phyloP scores from a whole-genome alignment of 2,329 filamentous ascomycete species.

The Aspergillus pseudonomiae region DNA sequence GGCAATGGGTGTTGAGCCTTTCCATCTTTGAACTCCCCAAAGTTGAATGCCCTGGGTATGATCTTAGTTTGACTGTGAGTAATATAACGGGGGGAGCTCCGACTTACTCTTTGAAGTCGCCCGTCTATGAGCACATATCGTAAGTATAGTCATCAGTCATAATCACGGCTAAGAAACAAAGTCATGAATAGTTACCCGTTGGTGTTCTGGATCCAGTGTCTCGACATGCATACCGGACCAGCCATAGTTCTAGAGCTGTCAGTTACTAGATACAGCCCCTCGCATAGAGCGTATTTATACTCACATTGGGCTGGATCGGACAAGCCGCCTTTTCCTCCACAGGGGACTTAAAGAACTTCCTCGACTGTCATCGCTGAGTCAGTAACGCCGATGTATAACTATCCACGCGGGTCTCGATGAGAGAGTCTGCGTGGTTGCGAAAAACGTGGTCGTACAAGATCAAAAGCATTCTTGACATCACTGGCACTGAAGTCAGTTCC shows the following conservation, averaged over 20 bases:
- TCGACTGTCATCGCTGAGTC: constrained; percentile 56
- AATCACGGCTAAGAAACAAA: neutral
- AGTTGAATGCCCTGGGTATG: constrained; percentile 77
- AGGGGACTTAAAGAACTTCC: constrained; percentile 72
- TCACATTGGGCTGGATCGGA: constrained; percentile 67
- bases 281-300: constrained; percentile 14
- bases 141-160: constrained; percentile 12
- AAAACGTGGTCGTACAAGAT: constrained; percentile 59
- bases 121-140: constrained; percentile 55
- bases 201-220: constrained; percentile 80
- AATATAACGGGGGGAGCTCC: neutral
- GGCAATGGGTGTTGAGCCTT: constrained; percentile 80
- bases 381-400: neutral
- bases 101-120: constrained; percentile 83
- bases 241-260: constrained; percentile 69
- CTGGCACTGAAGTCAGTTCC: constrained; percentile 67
- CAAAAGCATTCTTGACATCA: constrained; percentile 72
- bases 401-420: neutral
- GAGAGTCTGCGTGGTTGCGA: neutral
- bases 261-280: neutral
- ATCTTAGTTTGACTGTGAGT: constrained; percentile 4
- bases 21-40: constrained; percentile 72
- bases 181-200: constrained; percentile 61
- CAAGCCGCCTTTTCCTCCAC: constrained; percentile 72
- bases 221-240: constrained; percentile 90